Base-by-base conservation (phyloP, 805 yeast genomes). In the Candida ortonii region DNA sequence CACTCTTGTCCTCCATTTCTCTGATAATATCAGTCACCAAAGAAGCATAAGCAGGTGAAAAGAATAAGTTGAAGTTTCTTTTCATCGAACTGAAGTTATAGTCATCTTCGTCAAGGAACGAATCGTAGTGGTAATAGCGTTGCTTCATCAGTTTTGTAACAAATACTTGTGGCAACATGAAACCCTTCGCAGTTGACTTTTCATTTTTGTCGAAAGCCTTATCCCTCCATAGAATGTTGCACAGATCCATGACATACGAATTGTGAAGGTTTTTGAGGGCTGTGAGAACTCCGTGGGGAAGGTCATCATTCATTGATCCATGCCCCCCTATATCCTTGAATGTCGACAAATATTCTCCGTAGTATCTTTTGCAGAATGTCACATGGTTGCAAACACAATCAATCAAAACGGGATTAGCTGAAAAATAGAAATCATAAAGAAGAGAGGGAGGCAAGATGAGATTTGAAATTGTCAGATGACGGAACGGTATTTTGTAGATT, bases 201-300 rank as follows among this genome's bases (percentile, higher is more conserved):
- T 50, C 39, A 8, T 47, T 65, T n/a, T 50, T 50, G 16, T 63
- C 63, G 41, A 76, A 68, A 1, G 78, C 73, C 45, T 62, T 66
- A 42, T 76, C 73, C 39, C 81, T 55, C 84, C 84, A 78, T 0
- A 72, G 30, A 10, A 70, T 58, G 38, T 78, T 78, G 40, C 79
- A 64, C 6, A 70, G 49, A 46, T 78, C 84, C 67, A 74, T 69
- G 7, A 77, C 69, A 38, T 68, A 72, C 0, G 75, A 56, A 37
- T 76, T 76, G 30, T 70, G 76, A 4, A 70, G 30, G 7, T 46
- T 43, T 33, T 65, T 64, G 22, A 52, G 41, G 3, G 43, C 23
- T 6, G 42, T 43, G 4, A 50, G 38, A 13, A 43, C 46, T 5
- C 47, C 45, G 7, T 38, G 28, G 4, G 36, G 17, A 18, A 47